Percentiles rank a stretch among this genome's conserved stretches.
Evolutionary conservation across 495 filamentous ascomycete genomes (phyloP).

Genomic region (Aspergillus carlsbadensis): DNA sequence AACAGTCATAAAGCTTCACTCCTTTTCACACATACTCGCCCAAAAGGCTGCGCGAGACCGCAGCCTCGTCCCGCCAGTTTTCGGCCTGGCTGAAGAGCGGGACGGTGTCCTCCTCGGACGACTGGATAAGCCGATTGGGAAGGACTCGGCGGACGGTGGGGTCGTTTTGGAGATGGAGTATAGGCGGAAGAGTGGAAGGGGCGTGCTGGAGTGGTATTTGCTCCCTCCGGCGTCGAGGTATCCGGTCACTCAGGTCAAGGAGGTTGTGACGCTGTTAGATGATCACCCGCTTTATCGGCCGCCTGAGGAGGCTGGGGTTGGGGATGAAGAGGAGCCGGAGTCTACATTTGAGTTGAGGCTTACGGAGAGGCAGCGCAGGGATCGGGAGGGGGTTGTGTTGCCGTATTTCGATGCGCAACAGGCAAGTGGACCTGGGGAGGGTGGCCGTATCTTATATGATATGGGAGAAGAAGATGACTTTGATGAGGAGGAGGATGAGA

Average conservation of each 20-base stretch:
- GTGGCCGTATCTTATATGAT: slow-evolving; percentile 90
- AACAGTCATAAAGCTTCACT: slow-evolving; percentile 60
- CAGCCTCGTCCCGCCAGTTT: slow-evolving; percentile 67
- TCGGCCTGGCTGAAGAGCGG: slow-evolving; percentile 69
- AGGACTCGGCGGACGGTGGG: slow-evolving; percentile 50
- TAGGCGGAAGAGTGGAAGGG: slow-evolving; percentile 74
- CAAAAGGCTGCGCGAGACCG: slow-evolving; percentile 66
- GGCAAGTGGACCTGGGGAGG: slow-evolving; percentile 72
- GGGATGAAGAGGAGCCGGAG: slow-evolving; percentile 49
- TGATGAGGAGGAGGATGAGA: slow-evolving; percentile 98
- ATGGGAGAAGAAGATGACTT: slow-evolving; percentile 98
- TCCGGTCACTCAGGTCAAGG: slow-evolving; percentile 34
- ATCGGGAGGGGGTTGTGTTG: slow-evolving; percentile 83
- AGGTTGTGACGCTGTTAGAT: slow-evolving; percentile 67
- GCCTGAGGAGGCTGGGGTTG: slow-evolving; percentile 34
- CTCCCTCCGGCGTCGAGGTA: slow-evolving; percentile 49
- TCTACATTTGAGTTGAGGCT: slow-evolving; percentile 82
- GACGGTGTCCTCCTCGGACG: slow-evolving; percentile 71
- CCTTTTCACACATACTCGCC: slow-evolving; percentile 67
- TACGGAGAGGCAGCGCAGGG: slow-evolving; percentile 84
- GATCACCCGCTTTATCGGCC: slow-evolving; percentile 71
- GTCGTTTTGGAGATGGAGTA: slow-evolving; percentile 85
- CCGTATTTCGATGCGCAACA: slow-evolving; percentile 96
- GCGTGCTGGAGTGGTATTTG: slow-evolving; percentile 75
- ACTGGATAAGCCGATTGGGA: slow-evolving; percentile 41